Conservation (phyloP, 768 basidiomycete species). For the Tephrocybe sp. region DNA sequence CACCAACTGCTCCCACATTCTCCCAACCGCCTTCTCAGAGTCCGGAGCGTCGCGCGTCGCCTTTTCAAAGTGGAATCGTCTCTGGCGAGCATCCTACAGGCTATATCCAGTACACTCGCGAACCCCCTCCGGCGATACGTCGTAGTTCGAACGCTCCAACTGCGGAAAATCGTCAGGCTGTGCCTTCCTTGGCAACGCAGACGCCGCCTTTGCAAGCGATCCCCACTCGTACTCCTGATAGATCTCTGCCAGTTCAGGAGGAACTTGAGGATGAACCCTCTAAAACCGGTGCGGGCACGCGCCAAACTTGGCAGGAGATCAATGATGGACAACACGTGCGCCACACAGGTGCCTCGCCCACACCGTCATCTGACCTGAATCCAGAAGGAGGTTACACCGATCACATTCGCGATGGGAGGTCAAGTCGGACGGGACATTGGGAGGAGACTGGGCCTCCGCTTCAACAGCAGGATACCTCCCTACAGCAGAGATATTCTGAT, state of each 20-base stretch:
- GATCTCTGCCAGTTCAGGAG: conserved; percentile 76
- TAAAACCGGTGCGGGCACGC: conserved; percentile 30
- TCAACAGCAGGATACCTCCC: conserved; percentile 38
- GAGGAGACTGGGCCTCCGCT: conserved; percentile 48
- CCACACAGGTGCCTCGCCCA: conserved; percentile 41
- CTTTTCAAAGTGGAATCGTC: conserved; percentile 49
- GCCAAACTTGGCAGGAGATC: conserved; percentile 26
- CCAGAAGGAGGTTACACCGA: conserved; percentile 38
- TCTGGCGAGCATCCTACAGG: conserved; percentile 43
- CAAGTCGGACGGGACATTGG: conserved; percentile 36
- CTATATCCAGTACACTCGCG: conserved; percentile 53
- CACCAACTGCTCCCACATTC: conserved; percentile 33
- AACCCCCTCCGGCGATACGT: conserved; percentile 36
- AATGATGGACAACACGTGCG: conserved; percentile 32
- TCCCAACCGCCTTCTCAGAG: conserved; percentile 43
- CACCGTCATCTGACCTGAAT: conserved; percentile 55
- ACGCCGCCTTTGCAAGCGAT: conserved; percentile 57
- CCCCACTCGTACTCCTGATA: conserved; percentile 61
- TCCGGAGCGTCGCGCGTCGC: conserved; percentile 53
- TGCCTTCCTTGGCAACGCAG: conserved; percentile 40
- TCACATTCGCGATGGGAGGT: conserved; percentile 34
- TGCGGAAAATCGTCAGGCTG: conserved; percentile 30
- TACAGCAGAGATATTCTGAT: conserved; percentile 31
- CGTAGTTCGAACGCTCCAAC: conserved; percentile 24
- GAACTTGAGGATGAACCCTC: conserved; percentile 67